Percentiles rank a stretch among this genome's conserved stretches.
Conservation (phyloP, 129 eudicot genomes). For the Heracleum sosnowskyi region DNA sequence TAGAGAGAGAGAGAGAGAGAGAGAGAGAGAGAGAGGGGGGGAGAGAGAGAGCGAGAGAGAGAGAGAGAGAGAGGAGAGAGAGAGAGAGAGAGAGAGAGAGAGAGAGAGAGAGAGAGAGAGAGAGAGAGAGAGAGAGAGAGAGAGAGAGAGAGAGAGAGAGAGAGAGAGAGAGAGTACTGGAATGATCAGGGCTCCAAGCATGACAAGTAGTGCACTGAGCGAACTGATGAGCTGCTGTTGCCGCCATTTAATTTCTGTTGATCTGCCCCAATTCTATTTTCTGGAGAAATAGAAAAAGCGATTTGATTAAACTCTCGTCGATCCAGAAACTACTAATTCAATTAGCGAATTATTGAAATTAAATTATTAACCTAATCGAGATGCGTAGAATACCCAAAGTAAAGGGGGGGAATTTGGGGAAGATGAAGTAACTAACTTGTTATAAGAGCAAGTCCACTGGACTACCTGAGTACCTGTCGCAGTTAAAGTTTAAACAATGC, state of each 20-base stretch:
- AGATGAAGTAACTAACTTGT: not conserved
- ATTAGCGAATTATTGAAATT: not conserved
- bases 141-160: not conserved
- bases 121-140: too few species aligned
- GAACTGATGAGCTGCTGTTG: constrained; percentile 72
- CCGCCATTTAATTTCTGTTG: constrained; percentile 42
- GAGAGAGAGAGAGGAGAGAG: not conserved
- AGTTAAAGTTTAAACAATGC: too few species aligned
- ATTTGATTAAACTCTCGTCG: not conserved
- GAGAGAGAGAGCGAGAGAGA: not conserved
- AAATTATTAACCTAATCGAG: not conserved
- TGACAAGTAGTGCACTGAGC: constrained; percentile 87
- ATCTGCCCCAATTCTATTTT: constrained; percentile 14
- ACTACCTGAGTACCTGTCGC: too few species aligned
- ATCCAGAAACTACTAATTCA: not conserved
- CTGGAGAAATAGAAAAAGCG: not conserved
- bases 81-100: not conserved
- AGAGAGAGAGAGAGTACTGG: constrained; percentile 42
- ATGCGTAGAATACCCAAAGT: not conserved
- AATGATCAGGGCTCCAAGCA: constrained; percentile 96
- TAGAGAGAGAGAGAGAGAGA: not conserved
- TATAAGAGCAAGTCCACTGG: too few species aligned
- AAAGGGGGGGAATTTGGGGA: not conserved
- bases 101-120: too few species aligned
- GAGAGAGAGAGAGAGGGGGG: not conserved